Evolutionary conservation across 192 early-diverging fungal species (phyloP), one percentile per base, ranked within the genome.

Genomic region (Coemansia sp.): DNA sequence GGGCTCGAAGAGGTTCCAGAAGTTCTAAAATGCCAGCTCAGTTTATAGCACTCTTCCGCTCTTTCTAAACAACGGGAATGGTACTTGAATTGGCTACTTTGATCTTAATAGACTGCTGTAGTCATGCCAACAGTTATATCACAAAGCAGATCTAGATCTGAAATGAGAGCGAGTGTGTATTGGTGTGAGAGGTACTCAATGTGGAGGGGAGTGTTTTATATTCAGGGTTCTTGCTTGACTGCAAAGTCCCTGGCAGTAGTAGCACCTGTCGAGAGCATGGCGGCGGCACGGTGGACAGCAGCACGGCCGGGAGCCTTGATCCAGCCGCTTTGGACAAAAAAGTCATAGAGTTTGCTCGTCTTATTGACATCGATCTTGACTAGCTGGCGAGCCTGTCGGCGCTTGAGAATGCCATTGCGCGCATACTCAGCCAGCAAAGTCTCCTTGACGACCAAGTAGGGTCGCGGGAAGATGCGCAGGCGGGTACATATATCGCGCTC

Each of bases 281-380:
- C 65, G 16, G 52, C 52, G 13, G 55, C 55, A 30, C 55, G 55
- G 30, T 55, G 57, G 23, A 68, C 57, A 32, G 39, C 62, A 19
- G 67, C 17, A n/a, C 64, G 67, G 14, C 64, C 64, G 5, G 67
- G 70, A 16, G 86, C 75, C 55, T 90, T 89, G 75, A 98, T 91
- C 97, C 97, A 98, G 6, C 96, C 95, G 75, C 86, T 92, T 64
- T 92, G 88, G 9, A 96, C 89, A 75, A 97, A 99, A 76, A 97
- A 96, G 69, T 98, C 93, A 69, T 92, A 97, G 9, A 99, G 89
- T 71, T 86, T 77, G 72, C 86, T 86, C 3, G 95, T 92, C 75
- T 95, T 98, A 82, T 91, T 90, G 4, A 91, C 91, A 75, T 99
- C 97, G 64, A 98, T 96, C 79, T 93, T 94, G 80, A 96, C 90